These are phyloP conservation scores for Barbarea vulgaris DNA, from an alignment of 345 rosid genomes.

Conservation along the genomic window DNA sequence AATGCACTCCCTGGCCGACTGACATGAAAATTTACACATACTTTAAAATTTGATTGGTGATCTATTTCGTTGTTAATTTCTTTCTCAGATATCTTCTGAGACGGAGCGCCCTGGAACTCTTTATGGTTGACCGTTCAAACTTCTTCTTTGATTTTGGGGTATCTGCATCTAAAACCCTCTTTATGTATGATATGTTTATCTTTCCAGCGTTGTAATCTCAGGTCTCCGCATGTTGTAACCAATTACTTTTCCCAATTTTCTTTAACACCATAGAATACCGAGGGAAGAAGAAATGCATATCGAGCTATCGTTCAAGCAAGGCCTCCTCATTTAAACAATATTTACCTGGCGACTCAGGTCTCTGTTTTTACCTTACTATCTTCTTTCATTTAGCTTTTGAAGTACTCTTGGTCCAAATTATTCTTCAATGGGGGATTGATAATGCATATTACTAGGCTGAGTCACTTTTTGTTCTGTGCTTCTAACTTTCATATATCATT, in stretches of 20 bases:
- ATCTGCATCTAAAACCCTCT: slow-evolving; percentile 39
- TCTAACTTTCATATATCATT: slow-evolving; percentile 36
- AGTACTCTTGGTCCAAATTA: slow-evolving; percentile 25
- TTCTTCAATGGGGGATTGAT: slow-evolving; percentile 17
- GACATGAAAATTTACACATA: neutral
- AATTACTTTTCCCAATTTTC: slow-evolving; percentile 15
- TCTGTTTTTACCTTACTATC: slow-evolving; percentile 27
- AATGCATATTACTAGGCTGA: slow-evolving; percentile 12
- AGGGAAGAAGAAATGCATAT: slow-evolving; percentile 87
- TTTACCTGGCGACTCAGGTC: slow-evolving; percentile 98
- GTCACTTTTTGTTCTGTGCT: slow-evolving; percentile 24
- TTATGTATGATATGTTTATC: slow-evolving; percentile 18
- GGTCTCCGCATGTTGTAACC: slow-evolving; percentile 20
- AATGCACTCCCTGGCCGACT: neutral
- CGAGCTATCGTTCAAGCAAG: slow-evolving; percentile 88
- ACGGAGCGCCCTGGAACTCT: slow-evolving; percentile 96
- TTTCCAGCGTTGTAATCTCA: slow-evolving; percentile 11
- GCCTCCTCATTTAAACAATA: slow-evolving; percentile 89
- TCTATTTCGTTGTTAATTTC: slow-evolving; percentile 29
- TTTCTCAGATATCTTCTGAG: slow-evolving; percentile 78
- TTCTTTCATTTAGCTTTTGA: slow-evolving; percentile 18
- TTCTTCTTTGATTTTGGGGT: slow-evolving; percentile 99
- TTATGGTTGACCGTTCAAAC: slow-evolving; percentile 95
- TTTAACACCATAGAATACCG: slow-evolving; percentile 60
- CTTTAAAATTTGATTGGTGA: slow-evolving; percentile 14